Evolutionary conservation across 2,329 filamentous ascomycete species (phyloP), one percentile per base, ranked within the genome.

Genomic region (Elsinoe australis): DNA sequence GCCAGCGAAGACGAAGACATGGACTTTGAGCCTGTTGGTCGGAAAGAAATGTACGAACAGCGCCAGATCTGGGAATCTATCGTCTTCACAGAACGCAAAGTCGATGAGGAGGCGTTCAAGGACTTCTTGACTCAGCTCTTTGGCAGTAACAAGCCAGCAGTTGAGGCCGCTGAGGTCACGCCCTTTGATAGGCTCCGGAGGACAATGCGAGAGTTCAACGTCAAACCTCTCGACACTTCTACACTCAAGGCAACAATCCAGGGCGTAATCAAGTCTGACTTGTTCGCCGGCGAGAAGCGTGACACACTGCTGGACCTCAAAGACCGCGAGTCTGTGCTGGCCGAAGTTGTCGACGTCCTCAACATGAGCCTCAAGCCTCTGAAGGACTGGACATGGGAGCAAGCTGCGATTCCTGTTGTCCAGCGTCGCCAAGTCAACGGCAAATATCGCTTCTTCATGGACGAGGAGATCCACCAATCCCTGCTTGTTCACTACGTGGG

Each of bases 381-480:
- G 2, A 67, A 72, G 15, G 71, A 61, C 18, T 80, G 76, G 76
- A 57, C 62, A 9, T 80, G 76, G 75, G 66, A 65, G 12, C 56
- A 61, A 2, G 60, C 63, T 3, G 69, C 65, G 3, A 65, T 76
- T 5, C 62, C 67, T 1, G 56, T 78, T 2, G 66, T 74, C 71
- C 0, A 78, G 77, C 6, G 52, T 36, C 19, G 48, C 33, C 19
- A 55, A 44, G 28, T 52, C 47, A 58, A 58, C 48, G 56, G 55
- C 3, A 55, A 53, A 18, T 51, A 50, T 22, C 49, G 76, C 1
- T 72, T 79, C 19, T 78, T 71, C 56, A 76, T 78, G 66, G 74
- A 79, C 42, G 74, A 76, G 54, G 78, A 81, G 52, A 63, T 78
- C 15, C 67, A 78, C 5, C 72, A 78, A 54, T 71, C 72, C 1